Evolutionary conservation across 495 filamentous ascomycete species (phyloP), one percentile per base, ranked within the genome.

Genomic region (Pyrenula massariospora): DNA sequence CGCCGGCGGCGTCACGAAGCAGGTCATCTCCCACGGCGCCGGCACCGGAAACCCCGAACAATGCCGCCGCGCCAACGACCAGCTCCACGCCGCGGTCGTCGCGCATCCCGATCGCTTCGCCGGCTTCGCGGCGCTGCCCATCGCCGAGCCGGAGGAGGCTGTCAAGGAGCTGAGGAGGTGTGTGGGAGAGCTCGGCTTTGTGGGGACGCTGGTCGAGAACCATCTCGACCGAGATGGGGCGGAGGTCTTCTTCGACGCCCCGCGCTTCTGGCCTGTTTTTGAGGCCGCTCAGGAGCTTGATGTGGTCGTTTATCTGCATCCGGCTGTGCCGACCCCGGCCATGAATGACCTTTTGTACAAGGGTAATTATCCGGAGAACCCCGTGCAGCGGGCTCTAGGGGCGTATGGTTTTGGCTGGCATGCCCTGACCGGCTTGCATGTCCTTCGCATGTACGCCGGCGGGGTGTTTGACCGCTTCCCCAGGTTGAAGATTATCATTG

Each of bases 221-320:
- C 73, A 79, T 59, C 48, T 52, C 31, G 31, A 42, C 15, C 31
- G 15, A 15, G 31, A 42, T 15, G 31, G 31, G 31, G 31, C 5
- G 31, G 31, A 42, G 31, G 31, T 42, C 31, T 74, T 71, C 66
- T 78, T 75, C 58, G 77, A 81, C 22, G 70, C 63, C 11, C 56
- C 57, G 3, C 67, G 66, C 22, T 82, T 73, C 62, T 66, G 70
- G 25, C 59, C 63, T 20, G 68, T 82, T 8, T 85, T 75, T 60
- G 64, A 63, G 20, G 67, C 60, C 8, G 79, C 77, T 3, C 68
- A 79, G 53, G 64, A 70, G 12, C 72, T 84, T 0, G 73, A 79
- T 53, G 77, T 82, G 0, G 79, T 82, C 2, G 68, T 83, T 22
- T 85, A 83, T 53, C 71, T 84, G 12, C 83, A 15, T 12, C 19